These are phyloP conservation scores for Rhododendron simsii DNA, from an alignment of 148 eudicot genomes.

Conservation along the genomic window DNA sequence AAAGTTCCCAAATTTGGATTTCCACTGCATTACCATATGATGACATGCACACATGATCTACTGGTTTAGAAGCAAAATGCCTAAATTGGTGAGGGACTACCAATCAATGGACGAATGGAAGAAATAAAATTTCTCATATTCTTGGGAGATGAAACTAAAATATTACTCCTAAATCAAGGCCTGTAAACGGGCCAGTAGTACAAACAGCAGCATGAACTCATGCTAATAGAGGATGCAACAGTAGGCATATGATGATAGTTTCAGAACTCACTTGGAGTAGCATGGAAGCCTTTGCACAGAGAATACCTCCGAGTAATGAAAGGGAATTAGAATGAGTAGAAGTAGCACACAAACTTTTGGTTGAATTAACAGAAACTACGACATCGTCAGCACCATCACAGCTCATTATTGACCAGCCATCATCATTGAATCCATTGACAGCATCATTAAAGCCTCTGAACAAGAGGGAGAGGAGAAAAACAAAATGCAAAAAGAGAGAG, in stretches of 20 bases:
- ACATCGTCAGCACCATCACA: slow-evolving; percentile 88
- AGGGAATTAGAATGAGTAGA: slow-evolving; percentile 43
- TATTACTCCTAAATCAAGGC: not conserved
- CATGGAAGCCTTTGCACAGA: slow-evolving; percentile 99
- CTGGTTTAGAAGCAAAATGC: not conserved
- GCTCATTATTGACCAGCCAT: slow-evolving; percentile 83
- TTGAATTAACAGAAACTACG: slow-evolving; percentile 59
- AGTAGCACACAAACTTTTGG: slow-evolving; percentile 45
- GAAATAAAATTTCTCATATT: not conserved
- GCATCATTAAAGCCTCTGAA: slow-evolving; percentile 93
- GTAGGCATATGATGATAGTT: not conserved
- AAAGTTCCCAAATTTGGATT: not conserved
- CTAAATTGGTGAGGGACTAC: not conserved
- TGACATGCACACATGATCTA: not conserved
- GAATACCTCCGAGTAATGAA: slow-evolving; percentile 64
- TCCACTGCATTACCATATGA: not conserved
- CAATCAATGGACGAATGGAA: not conserved
- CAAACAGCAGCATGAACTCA: not conserved
- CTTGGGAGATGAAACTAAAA: not conserved
- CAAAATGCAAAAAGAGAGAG: not conserved
- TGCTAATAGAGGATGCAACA: not conserved
- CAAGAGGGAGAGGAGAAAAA: not conserved
- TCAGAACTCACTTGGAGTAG: slow-evolving; percentile 64
- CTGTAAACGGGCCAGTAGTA: slow-evolving; percentile 26
- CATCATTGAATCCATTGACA: slow-evolving; percentile 80